phyloP scores from a whole-genome alignment of 2,329 filamentous ascomycete species.

The Botrytis medusae region DNA sequence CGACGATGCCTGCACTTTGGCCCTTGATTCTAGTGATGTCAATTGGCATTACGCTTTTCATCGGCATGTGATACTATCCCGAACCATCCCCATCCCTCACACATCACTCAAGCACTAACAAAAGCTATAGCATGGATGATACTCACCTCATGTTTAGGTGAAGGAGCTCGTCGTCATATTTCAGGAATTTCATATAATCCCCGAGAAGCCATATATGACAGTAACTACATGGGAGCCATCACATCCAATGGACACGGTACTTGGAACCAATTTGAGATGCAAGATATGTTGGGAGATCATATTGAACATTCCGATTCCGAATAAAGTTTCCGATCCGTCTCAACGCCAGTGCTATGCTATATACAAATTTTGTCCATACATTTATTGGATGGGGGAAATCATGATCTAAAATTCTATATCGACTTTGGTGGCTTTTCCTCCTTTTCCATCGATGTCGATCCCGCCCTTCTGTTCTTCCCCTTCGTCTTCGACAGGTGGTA shows the following conservation, averaged over 20 bases:
- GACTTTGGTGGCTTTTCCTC: constrained; percentile 37
- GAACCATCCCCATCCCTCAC: not conserved
- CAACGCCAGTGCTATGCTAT: constrained; percentile 20
- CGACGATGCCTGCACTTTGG: constrained; percentile 19
- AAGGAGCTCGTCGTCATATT: constrained; percentile 34
- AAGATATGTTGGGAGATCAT: constrained; percentile 39
- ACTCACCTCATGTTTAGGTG: constrained; percentile 40
- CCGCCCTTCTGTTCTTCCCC: constrained; percentile 38
- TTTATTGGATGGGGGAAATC: not conserved
- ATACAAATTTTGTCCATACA: not conserved
- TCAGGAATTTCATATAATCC: constrained; percentile 34
- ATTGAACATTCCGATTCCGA: constrained; percentile 24
- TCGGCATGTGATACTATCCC: constrained; percentile 32
- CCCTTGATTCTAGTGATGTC: constrained; percentile 28
- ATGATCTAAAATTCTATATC: constrained; percentile 39
- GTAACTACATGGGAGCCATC: constrained; percentile 38
- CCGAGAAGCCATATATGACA: constrained; percentile 37
- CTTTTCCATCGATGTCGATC: constrained; percentile 35
- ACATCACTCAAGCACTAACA: constrained; percentile 3
- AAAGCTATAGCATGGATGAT: constrained; percentile 37
- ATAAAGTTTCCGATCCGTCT: not conserved
- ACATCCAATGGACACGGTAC: constrained; percentile 39
- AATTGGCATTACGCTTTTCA: constrained; percentile 28
- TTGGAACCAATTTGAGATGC: constrained; percentile 42
- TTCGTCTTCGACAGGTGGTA: constrained; percentile 78